phyloP scores from a whole-genome alignment of 441 rosid genomes.

The Erodium trifolium region DNA sequence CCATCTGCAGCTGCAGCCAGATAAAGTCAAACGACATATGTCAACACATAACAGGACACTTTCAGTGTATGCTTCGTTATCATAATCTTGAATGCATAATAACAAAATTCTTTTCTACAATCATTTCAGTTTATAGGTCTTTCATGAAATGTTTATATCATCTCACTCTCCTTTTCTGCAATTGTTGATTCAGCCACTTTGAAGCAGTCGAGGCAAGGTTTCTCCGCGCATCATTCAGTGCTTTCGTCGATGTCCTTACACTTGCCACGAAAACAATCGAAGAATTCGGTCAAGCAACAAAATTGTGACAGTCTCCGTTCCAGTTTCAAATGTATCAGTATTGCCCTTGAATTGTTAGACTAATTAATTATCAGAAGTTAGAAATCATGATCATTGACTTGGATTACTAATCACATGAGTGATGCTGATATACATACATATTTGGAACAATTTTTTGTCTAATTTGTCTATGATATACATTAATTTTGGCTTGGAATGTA shows the following conservation, averaged over 20 bases:
- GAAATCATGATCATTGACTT: no score
- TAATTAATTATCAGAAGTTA: no score
- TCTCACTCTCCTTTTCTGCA: background rate
- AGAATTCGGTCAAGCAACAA: conserved; percentile 45
- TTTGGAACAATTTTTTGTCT: background rate
- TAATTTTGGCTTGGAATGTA: background rate
- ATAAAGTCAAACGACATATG: no score
- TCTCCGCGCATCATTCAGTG: conserved; percentile 81
- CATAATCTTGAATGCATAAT: background rate
- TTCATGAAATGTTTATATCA: background rate
- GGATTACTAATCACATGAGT: no score
- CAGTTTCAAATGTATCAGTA: no score
- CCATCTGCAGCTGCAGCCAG: no score
- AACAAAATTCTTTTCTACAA: background rate
- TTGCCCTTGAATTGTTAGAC: no score
- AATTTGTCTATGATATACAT: background rate
- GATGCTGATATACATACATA: no score
- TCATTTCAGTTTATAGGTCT: background rate
- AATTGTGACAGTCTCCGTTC: no score
- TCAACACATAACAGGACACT: no score
- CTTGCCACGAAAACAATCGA: conserved; percentile 76
- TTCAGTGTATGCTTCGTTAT: conserved; percentile 1
- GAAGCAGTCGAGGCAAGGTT: conserved; percentile 89
- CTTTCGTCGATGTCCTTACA: conserved; percentile 63
- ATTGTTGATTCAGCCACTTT: conserved; percentile 44